phyloP scores from a whole-genome alignment of 352 stramenopile genomes.

The Phytopythium helicoides region DNA sequence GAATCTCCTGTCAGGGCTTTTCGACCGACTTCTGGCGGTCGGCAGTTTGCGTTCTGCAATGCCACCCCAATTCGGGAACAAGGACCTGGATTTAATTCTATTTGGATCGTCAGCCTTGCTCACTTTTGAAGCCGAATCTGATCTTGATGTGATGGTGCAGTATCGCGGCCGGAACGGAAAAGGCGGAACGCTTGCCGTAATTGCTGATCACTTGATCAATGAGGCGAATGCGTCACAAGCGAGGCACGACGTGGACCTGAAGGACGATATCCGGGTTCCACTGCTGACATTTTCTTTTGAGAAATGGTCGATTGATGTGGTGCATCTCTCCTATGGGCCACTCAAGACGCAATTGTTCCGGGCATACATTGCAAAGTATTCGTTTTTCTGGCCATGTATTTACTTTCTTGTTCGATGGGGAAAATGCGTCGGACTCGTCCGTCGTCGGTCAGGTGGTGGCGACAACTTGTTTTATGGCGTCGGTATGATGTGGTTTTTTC shows the following conservation, averaged over 20 bases:
- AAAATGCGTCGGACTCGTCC: constrained; percentile 65
- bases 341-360: constrained; percentile 72
- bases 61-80: constrained; percentile 32
- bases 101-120: constrained; percentile 73
- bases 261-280: constrained; percentile 52
- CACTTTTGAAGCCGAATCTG: constrained; percentile 75
- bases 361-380: constrained; percentile 59
- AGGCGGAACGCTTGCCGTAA: constrained; percentile 24
- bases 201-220: constrained; percentile 27
- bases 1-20: constrained; percentile 50
- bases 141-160: constrained; percentile 64
- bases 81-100: constrained; percentile 44
- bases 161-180: constrained; percentile 8
- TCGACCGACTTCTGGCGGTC: constrained; percentile 63
- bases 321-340: constrained; percentile 48
- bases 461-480: constrained; percentile 57
- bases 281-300: constrained; percentile 64
- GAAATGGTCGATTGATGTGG: constrained; percentile 68
- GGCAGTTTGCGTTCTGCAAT: constrained; percentile 39
- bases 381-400: constrained; percentile 75
- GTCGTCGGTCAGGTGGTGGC: constrained; percentile 45
- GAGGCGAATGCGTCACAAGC: constrained; percentile 6
- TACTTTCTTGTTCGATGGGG: constrained; percentile 77
- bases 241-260: constrained; percentile 30
- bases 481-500: constrained; percentile 74